Percentiles rank a stretch among this genome's conserved stretches.
phyloP scores from a whole-genome alignment of 176 grass and related monocot species.

The Musa itinerans region DNA sequence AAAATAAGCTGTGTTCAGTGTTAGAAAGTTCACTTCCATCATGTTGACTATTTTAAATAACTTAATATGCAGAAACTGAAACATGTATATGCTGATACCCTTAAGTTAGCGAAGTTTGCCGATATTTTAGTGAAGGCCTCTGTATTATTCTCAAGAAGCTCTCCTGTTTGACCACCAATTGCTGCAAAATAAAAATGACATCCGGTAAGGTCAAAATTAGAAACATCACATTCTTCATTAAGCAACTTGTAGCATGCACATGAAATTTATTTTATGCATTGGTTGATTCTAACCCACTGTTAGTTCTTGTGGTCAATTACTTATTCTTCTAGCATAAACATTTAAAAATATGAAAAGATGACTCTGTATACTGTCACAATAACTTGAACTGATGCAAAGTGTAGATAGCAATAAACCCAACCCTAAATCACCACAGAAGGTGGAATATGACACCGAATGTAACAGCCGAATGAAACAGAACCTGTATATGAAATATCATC shows the following conservation, averaged over 20 bases:
- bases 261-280: too few species aligned
- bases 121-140: not conserved
- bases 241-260: not conserved
- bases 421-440: not conserved
- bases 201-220: not conserved
- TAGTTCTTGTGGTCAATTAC: not conserved
- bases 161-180: not conserved
- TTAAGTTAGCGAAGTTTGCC: not conserved
- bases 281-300: too few species aligned
- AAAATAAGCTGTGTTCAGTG: not conserved
- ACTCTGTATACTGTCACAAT: not conserved
- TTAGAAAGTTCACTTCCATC: not conserved
- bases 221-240: not conserved
- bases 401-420: not conserved
- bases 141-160: not conserved
- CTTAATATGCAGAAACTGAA: too few species aligned
- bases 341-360: not conserved
- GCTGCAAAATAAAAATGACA: not conserved
- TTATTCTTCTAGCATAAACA: not conserved
- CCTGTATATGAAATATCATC: constrained; percentile 49
- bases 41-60: too few species aligned
- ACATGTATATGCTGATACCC: not conserved
- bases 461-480: not conserved
- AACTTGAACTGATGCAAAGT: not conserved
- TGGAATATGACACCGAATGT: not conserved